A percentile compares a stretch with the other conserved stretches of the same genome.
Evolutionary conservation across 106 monocot species (phyloP).

Genomic region (Narthecium ossifragum): DNA sequence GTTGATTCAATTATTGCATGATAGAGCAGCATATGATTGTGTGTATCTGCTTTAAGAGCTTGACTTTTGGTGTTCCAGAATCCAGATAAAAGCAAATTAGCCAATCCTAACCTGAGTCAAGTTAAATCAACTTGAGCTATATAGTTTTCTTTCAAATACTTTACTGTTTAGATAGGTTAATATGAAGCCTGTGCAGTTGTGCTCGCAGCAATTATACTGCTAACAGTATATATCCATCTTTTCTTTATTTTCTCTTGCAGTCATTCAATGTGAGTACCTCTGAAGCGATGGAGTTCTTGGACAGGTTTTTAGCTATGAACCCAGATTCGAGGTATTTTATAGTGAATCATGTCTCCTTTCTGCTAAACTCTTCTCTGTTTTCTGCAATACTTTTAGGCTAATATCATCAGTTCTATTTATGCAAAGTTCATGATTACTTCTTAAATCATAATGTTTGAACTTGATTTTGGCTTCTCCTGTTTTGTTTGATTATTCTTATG

Average conservation of each 20-base stretch:
- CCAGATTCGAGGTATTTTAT: slow-evolving; percentile 53
- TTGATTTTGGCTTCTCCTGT: not conserved
- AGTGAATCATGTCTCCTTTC: too few relatives aligned
- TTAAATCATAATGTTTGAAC: not conserved
- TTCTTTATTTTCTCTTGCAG: slow-evolving; percentile 25
- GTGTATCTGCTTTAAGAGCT: not conserved
- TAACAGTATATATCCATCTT: not conserved
- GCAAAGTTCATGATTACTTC: not conserved
- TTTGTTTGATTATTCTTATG: not conserved
- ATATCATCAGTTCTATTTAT: not conserved
- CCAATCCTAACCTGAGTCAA: not conserved
- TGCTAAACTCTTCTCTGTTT: too few relatives aligned
- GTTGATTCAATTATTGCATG: not conserved
- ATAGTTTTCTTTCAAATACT: not conserved
- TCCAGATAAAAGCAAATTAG: not conserved
- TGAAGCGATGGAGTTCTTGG: slow-evolving; percentile 63
- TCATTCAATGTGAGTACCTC: slow-evolving; percentile 44
- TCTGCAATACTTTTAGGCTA: not conserved
- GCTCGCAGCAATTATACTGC: slow-evolving; percentile 1
- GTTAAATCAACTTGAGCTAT: not conserved
- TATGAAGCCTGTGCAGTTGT: not conserved
- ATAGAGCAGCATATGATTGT: not conserved
- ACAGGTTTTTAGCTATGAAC: slow-evolving; percentile 53
- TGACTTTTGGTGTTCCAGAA: not conserved
- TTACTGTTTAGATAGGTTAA: not conserved